phyloP scores from a whole-genome alignment of 768 basidiomycete species.

The Agaricus blazei region DNA sequence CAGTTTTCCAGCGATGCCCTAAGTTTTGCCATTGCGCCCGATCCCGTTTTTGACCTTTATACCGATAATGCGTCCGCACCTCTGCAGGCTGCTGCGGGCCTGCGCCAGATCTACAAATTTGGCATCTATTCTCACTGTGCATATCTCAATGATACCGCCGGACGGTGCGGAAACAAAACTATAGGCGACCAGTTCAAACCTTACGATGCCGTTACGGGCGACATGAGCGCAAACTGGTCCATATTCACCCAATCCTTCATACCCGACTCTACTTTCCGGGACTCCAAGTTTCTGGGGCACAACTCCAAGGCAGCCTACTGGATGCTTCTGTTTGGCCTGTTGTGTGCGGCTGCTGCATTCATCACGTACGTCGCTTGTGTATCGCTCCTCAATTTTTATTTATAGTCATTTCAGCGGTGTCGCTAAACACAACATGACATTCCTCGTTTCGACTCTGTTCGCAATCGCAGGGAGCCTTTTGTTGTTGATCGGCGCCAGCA shows the following conservation, averaged over 20 bases:
- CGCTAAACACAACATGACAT: conserved; percentile 57
- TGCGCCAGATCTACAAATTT: conserved; percentile 69
- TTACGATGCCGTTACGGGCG: conserved; percentile 55
- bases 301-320: conserved; percentile 70
- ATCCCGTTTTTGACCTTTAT: conserved; percentile 61
- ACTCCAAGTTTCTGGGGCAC: conserved; percentile 57
- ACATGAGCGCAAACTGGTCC: conserved; percentile 65
- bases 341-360: conserved; percentile 60
- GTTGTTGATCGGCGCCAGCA: conserved; percentile 61
- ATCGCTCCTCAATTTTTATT: conserved; percentile 3
- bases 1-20: conserved; percentile 43
- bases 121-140: conserved; percentile 82
- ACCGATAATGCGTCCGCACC: conserved; percentile 61
- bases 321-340: conserved; percentile 67
- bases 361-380: conserved; percentile 46
- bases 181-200: conserved; percentile 59
- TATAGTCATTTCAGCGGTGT: conserved; percentile 48
- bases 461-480: conserved; percentile 57
- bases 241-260: conserved; percentile 50
- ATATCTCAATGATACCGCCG: conserved; percentile 54
- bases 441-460: conserved; percentile 61
- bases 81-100: conserved; percentile 48
- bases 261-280: conserved; percentile 41
- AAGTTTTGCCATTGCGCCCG: conserved; percentile 35
- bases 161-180: conserved; percentile 60